Evolutionary conservation across 305 asterid species (phyloP).

Genomic region (Ilex paraguariensis): DNA sequence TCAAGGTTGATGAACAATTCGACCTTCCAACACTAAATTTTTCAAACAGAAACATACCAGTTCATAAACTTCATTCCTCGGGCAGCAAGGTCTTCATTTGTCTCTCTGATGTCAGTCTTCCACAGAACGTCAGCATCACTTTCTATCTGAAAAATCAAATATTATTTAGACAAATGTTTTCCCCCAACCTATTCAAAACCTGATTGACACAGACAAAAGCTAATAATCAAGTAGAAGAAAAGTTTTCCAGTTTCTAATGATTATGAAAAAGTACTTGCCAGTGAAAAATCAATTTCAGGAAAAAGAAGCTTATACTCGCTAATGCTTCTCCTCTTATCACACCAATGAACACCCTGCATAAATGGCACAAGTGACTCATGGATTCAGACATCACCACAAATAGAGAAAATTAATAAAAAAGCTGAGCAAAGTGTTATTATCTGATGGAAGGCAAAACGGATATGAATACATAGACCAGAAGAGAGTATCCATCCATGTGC

Average conservation of each 20-base stretch:
- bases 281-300: conserved; percentile 88
- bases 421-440: too few species aligned
- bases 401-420: neutral
- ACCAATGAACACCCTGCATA: conserved; percentile 92
- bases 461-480: too few species aligned
- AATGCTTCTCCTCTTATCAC: conserved; percentile 87
- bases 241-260: too few species aligned
- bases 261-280: conserved; percentile 43
- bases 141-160: conserved; percentile 52
- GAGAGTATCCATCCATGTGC: too few species aligned
- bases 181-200: too few species aligned
- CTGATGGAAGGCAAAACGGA: too few species aligned
- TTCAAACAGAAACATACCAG: conserved; percentile 38
- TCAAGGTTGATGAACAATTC: too few species aligned
- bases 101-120: conserved; percentile 59
- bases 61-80: conserved; percentile 72
- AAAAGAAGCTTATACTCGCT: conserved; percentile 65
- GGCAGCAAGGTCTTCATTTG: conserved; percentile 52
- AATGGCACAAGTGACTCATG: too few species aligned
- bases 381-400: neutral
- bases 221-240: neutral
- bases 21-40: too few species aligned
- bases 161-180: too few species aligned
- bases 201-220: too few species aligned
- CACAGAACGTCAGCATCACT: conserved; percentile 63